Conservation (phyloP, 169 alveolate genomes). For the Eimeria acervulina region DNA sequence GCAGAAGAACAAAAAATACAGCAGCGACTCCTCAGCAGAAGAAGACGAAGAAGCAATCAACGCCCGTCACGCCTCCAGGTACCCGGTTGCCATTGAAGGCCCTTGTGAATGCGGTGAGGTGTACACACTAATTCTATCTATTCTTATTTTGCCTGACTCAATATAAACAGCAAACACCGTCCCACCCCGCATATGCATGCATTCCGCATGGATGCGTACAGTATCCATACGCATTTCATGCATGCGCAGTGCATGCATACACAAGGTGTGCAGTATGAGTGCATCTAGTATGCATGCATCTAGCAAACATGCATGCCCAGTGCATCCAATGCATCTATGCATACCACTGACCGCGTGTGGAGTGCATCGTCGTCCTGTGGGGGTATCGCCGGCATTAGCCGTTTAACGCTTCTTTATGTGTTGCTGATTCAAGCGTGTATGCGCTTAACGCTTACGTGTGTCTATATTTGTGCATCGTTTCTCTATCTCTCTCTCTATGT, state of each 20-base stretch:
- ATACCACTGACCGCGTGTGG: too few species aligned
- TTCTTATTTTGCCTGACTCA: background rate
- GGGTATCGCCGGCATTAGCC: too few species aligned
- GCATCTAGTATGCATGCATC: background rate
- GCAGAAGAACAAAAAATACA: conserved; percentile 36
- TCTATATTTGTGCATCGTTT: too few species aligned
- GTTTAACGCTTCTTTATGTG: background rate
- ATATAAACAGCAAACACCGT: background rate
- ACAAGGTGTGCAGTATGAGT: background rate
- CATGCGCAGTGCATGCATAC: background rate
- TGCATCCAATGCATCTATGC: too few species aligned
- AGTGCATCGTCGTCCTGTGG: background rate
- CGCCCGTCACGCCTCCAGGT: conserved; percentile 68
- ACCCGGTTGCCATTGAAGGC: conserved; percentile 82
- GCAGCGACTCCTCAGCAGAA: conserved; percentile 20
- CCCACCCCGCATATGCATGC: background rate
- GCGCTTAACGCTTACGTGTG: too few species aligned
- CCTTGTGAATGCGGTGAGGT: conserved; percentile 79
- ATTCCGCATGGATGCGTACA: background rate
- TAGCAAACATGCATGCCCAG: background rate
- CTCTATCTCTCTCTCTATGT: too few species aligned
- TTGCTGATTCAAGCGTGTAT: background rate
- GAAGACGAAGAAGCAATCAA: conserved; percentile 56
- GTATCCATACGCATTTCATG: background rate
- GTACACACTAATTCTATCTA: background rate